Conservation (phyloP, 2,329 filamentous ascomycete genomes). For the Paramyrothecium roridum region DNA sequence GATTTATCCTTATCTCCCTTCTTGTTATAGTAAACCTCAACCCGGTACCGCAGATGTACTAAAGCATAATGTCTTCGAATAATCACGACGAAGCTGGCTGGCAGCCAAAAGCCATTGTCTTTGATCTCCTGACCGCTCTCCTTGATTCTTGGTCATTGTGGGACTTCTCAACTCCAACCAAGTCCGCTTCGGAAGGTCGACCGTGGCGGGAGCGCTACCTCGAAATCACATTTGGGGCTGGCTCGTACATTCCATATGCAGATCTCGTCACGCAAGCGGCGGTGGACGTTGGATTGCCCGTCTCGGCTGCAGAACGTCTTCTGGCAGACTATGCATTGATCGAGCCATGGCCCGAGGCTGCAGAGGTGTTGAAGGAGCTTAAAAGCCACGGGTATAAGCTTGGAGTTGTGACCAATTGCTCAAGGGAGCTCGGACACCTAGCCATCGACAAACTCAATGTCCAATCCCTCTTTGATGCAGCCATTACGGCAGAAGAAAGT, state of each 20-base stretch:
- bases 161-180: conserved; percentile 24
- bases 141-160: conserved; percentile 36
- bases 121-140: conserved; percentile 37
- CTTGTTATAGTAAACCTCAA: too few species aligned
- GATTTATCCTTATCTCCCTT: too few species aligned
- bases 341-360: conserved; percentile 18
- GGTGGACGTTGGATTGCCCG: conserved; percentile 21
- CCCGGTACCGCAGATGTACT: too few species aligned
- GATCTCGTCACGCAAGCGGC: conserved; percentile 24
- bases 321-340: conserved; percentile 22
- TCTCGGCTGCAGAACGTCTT: conserved; percentile 21
- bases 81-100: conserved; percentile 8
- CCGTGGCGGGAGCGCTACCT: conserved; percentile 34
- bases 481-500: conserved; percentile 34
- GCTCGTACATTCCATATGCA: conserved; percentile 29
- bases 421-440: conserved; percentile 21
- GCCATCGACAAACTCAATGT: conserved; percentile 12
- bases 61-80: too few species aligned
- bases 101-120: conserved; percentile 30
- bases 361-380: conserved; percentile 14
- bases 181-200: conserved; percentile 18
- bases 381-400: conserved; percentile 23
- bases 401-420: conserved; percentile 36
- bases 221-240: conserved; percentile 30
- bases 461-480: conserved; percentile 23